Evolutionary conservation across 2,329 filamentous ascomycete genomes (phyloP).

Genomic region (Aspergillus candidus): DNA sequence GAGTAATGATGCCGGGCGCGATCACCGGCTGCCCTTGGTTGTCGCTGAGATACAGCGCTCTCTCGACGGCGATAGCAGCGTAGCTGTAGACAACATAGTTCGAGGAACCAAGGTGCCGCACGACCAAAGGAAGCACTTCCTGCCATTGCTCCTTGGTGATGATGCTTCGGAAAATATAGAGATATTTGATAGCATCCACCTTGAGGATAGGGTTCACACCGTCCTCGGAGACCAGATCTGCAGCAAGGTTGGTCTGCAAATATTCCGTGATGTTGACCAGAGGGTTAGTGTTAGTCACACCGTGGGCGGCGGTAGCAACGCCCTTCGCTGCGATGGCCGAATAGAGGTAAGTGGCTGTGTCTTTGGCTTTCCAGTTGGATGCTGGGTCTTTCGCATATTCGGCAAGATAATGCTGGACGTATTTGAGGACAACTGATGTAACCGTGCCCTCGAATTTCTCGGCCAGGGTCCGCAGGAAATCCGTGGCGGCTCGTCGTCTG

Average conservation of each 20-base stretch:
- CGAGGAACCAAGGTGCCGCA: slow-evolving; percentile 80
- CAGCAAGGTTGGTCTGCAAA: slow-evolving; percentile 85
- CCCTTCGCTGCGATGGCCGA: slow-evolving; percentile 91
- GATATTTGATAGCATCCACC: slow-evolving; percentile 96
- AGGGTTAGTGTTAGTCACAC: slow-evolving; percentile 85
- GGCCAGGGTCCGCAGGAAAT: slow-evolving; percentile 84
- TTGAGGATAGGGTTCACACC: slow-evolving; percentile 78
- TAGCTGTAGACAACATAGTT: slow-evolving; percentile 99
- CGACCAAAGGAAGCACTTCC: slow-evolving; percentile 78
- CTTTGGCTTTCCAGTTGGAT: slow-evolving; percentile 91
- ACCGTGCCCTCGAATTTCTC: slow-evolving; percentile 82
- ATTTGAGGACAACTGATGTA: slow-evolving; percentile 77
- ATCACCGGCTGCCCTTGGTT: slow-evolving; percentile 73
- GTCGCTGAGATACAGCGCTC: slow-evolving; percentile 77
- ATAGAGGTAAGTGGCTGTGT: slow-evolving; percentile 96
- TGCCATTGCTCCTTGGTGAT: slow-evolving; percentile 89
- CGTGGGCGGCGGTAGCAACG: slow-evolving; percentile 75
- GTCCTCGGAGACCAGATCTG: slow-evolving; percentile 69
- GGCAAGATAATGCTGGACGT: slow-evolving; percentile 76
- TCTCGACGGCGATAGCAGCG: slow-evolving; percentile 91
- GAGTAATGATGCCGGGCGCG: slow-evolving; percentile 68
- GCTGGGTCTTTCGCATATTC: slow-evolving; percentile 62
- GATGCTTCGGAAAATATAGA: slow-evolving; percentile 95
- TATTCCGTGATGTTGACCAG: slow-evolving; percentile 86
- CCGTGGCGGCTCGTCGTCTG: slow-evolving; percentile 81